Conservation (phyloP, 2,329 filamentous ascomycete species). For the Aurifilum marmelostoma region DNA sequence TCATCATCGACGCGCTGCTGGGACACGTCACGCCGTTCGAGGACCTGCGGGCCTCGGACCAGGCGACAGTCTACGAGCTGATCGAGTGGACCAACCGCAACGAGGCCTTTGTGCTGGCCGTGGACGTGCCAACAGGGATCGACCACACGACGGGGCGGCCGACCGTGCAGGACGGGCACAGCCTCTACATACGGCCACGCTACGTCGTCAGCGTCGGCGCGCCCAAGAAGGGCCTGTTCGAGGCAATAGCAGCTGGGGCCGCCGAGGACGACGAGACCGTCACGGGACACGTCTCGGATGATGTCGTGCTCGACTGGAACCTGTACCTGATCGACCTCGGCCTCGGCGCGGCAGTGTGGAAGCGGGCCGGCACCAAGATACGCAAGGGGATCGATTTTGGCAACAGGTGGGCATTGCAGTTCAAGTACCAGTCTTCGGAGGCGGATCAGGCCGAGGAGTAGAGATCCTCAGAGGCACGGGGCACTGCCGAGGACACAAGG, state of each 20-base stretch:
- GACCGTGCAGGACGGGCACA: slow-evolving; percentile 71
- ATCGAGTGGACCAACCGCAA: slow-evolving; percentile 93
- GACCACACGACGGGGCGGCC: slow-evolving; percentile 75
- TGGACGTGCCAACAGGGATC: slow-evolving; percentile 91
- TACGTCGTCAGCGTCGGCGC: slow-evolving; percentile 85
- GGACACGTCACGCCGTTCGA: slow-evolving; percentile 88
- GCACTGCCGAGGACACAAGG: not conserved
- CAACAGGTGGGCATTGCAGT: slow-evolving; percentile 79
- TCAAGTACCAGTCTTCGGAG: slow-evolving; percentile 53
- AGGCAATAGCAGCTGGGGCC: slow-evolving; percentile 68
- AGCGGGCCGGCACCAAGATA: slow-evolving; percentile 78
- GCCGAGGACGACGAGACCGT: slow-evolving; percentile 47
- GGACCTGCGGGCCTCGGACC: slow-evolving; percentile 79
- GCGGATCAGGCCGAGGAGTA: slow-evolving; percentile 33
- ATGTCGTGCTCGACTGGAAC: slow-evolving; percentile 64
- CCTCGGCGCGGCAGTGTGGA: slow-evolving; percentile 80
- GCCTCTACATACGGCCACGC: slow-evolving; percentile 78
- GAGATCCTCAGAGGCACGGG: not conserved
- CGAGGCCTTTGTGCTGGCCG: slow-evolving; percentile 78
- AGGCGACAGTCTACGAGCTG: slow-evolving; percentile 82
- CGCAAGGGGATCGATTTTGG: slow-evolving; percentile 88
- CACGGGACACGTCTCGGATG: slow-evolving; percentile 43
- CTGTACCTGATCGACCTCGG: slow-evolving; percentile 87
- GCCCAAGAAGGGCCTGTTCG: slow-evolving; percentile 81
- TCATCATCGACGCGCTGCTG: slow-evolving; percentile 88